A percentile compares a stretch with the other conserved stretches of the same genome.
phyloP scores from a whole-genome alignment of 345 rosid genomes.

The Murraya koenigii region DNA sequence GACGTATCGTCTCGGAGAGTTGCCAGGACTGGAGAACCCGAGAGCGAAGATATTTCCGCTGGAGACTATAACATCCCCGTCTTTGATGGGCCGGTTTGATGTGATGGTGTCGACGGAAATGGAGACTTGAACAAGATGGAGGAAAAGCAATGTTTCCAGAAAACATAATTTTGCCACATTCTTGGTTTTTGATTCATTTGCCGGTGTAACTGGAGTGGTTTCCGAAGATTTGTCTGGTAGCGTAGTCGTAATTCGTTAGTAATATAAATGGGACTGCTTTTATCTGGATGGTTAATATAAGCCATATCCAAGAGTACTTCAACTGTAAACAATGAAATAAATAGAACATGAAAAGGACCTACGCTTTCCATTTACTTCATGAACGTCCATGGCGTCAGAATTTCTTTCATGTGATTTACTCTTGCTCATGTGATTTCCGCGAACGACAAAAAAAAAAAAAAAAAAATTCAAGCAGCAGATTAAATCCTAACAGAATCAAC shows the following conservation, averaged over 20 bases:
- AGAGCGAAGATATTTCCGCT: conserved; percentile 36
- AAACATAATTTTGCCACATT: background rate
- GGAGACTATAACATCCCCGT: conserved; percentile 46
- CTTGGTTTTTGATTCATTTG: conserved; percentile 9
- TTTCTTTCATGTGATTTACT: background rate
- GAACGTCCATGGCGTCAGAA: background rate
- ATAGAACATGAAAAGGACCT: background rate
- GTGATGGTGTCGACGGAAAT: conserved; percentile 27
- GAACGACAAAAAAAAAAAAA: background rate
- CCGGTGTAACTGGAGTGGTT: background rate
- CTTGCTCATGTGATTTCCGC: background rate
- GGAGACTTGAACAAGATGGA: conserved; percentile 21
- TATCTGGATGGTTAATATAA: background rate
- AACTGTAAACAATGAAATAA: background rate
- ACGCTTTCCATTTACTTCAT: background rate
- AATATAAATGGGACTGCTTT: background rate
- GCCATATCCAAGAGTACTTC: background rate
- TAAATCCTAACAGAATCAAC: background rate
- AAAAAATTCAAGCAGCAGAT: background rate
- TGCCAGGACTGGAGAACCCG: conserved; percentile 56
- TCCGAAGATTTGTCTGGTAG: background rate
- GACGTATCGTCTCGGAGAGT: conserved; percentile 49
- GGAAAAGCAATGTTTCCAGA: conserved; percentile 8
- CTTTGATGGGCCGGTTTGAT: conserved; percentile 32
- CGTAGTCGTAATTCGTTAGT: background rate